Percentiles rank a stretch among this genome's conserved stretches.
phyloP scores from a whole-genome alignment of 495 filamentous ascomycete species.

The Hyaloscypha finlandica region DNA sequence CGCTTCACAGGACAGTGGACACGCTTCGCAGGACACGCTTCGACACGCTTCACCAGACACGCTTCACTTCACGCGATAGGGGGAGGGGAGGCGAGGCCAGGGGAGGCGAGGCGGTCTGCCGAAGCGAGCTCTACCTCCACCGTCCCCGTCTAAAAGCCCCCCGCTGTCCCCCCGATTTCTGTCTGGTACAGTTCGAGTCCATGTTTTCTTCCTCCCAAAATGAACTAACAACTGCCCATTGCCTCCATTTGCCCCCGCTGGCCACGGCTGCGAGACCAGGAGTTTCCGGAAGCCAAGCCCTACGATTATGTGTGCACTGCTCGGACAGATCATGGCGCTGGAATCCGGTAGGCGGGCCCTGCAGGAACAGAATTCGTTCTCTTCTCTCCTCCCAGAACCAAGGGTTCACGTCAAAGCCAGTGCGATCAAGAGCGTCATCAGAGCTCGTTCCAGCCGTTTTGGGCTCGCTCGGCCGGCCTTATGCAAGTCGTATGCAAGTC shows the following conservation, averaged over 20 bases:
- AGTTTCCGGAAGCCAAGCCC: not conserved
- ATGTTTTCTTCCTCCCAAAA: no score
- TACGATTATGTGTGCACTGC: not conserved
- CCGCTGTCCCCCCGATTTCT: no score
- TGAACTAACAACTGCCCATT: no score
- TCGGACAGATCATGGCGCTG: not conserved
- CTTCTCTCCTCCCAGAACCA: constrained; percentile 8
- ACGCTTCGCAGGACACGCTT: no score
- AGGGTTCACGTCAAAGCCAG: constrained; percentile 1
- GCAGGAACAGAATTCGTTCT: constrained; percentile 2
- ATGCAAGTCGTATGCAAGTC: constrained; percentile 20
- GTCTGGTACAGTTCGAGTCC: no score
- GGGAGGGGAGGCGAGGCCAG: no score
- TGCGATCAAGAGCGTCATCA: not conserved
- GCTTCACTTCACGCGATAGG: no score
- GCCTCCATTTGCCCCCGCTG: not conserved
- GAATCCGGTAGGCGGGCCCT: not conserved
- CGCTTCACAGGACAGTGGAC: no score
- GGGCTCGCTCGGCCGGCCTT: not conserved
- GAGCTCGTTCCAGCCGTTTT: not conserved
- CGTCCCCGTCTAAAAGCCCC: no score
- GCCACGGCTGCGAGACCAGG: not conserved
- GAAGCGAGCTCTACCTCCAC: no score
- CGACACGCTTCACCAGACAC: no score
- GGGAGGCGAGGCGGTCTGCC: no score